Evolutionary conservation across 176 grass and related monocot genomes (phyloP).

Genomic region (Lolium rigidum): DNA sequence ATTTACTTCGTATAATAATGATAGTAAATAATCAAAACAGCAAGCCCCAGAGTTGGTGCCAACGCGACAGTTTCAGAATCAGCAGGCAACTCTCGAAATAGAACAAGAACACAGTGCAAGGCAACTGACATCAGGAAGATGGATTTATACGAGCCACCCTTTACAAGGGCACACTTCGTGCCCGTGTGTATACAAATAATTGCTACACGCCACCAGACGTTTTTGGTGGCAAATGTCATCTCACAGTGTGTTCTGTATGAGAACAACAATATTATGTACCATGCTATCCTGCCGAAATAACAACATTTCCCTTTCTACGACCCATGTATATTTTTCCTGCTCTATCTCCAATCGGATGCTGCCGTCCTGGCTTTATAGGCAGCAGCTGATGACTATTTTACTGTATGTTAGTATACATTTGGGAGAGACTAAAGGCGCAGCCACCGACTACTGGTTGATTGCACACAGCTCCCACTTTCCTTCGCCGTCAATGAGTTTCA

Average conservation of each 20-base stretch:
- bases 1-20: constrained; percentile 2
- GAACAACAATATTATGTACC: constrained; percentile 23
- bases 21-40: too few relatives aligned
- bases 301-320: constrained; percentile 3
- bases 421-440: neutral
- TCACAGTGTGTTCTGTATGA: constrained; percentile 33
- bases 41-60: neutral
- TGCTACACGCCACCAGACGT: constrained; percentile 11
- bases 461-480: constrained; percentile 90
- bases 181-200: constrained; percentile 24
- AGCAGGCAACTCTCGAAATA: neutral
- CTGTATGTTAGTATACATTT: constrained; percentile 30
- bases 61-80: neutral
- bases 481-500: constrained; percentile 94
- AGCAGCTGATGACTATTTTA: constrained; percentile 4
- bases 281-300: constrained; percentile 22
- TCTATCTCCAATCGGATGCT: constrained; percentile 22
- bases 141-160: neutral
- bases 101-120: neutral
- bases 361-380: constrained; percentile 7
- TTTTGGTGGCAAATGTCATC: neutral
- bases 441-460: constrained; percentile 60
- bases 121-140: neutral
- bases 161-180: constrained; percentile 40
- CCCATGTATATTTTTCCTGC: constrained; percentile 9